A percentile compares a stretch with the other conserved stretches of the same genome.
Conservation (phyloP, 2,329 filamentous ascomycete genomes). For the Xylariaceae sp. region DNA sequence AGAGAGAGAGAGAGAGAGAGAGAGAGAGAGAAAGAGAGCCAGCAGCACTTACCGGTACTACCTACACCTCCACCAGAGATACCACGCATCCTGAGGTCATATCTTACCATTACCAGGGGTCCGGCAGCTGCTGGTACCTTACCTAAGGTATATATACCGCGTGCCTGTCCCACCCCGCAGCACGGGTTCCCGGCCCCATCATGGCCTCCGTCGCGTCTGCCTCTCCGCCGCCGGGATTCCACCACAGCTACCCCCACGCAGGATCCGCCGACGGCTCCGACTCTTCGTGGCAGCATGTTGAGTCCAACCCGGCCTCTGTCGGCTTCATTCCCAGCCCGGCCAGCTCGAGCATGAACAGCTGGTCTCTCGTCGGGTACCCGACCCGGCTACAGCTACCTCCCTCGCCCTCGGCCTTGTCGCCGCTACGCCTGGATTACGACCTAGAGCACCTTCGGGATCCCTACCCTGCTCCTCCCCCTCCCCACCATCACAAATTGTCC, state of each 20-base stretch:
- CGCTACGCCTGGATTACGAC: slow-evolving; percentile 34
- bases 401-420: slow-evolving; percentile 33
- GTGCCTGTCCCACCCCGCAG: slow-evolving; percentile 1
- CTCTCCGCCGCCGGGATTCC: slow-evolving; percentile 21
- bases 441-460: no score
- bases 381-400: slow-evolving; percentile 23
- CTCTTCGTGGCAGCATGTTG: slow-evolving; percentile 26
- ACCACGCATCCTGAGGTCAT: no score
- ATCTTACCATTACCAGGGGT: no score
- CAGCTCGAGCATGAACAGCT: slow-evolving; percentile 44
- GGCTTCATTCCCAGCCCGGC: slow-evolving; percentile 43
- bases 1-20: no score
- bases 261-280: slow-evolving; percentile 26
- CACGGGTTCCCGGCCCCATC: slow-evolving; percentile 2
- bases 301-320: slow-evolving; percentile 23
- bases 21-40: no score
- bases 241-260: slow-evolving; percentile 16
- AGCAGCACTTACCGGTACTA: no score
- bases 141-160: no score
- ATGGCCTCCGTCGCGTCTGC: slow-evolving; percentile 28
- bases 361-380: slow-evolving; percentile 36
- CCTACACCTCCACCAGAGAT: no score
- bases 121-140: no score
- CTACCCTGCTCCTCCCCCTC: slow-evolving; percentile 18
- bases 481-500: no score